A percentile compares a stretch with the other conserved stretches of the same genome.
Evolutionary conservation across 1,139 yeast species (phyloP).

Genomic region (Ogataea hybrid): DNA sequence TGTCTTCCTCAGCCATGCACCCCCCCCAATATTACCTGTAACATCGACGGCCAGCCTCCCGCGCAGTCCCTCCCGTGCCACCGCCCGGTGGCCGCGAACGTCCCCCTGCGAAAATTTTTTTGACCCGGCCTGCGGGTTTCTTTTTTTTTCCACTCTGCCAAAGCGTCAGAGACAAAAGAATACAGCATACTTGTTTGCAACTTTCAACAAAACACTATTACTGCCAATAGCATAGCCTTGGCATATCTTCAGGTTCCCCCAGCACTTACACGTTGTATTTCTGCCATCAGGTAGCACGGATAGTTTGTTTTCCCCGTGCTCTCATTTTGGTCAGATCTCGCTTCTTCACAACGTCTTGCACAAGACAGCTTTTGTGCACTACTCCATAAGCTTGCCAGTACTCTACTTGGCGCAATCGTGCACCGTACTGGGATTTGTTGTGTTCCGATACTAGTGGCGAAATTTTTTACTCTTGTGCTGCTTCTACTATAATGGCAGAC

Average conservation of each 20-base stretch:
- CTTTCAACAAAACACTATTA: neutral
- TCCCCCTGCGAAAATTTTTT: constrained; percentile 12
- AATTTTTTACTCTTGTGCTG: constrained; percentile 12
- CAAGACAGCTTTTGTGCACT: neutral
- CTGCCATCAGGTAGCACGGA: neutral
- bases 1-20: neutral
- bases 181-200: constrained; percentile 9
- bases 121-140: constrained; percentile 12
- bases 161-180: constrained; percentile 11
- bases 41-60: neutral
- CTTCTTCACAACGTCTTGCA: neutral
- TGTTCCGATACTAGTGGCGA: constrained; percentile 8
- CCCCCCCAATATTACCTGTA: constrained; percentile 1
- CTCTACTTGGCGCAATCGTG: constrained; percentile 4
- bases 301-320: neutral
- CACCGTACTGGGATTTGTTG: constrained; percentile 3
- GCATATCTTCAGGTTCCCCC: neutral
- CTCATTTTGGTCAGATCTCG: constrained; percentile 7
- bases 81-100: constrained; percentile 2
- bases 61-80: constrained; percentile 4
- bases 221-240: neutral
- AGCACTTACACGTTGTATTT: neutral
- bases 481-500: constrained; percentile 27
- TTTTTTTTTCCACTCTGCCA: constrained; percentile 11
- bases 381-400: neutral